phyloP scores from a whole-genome alignment of 192 early-diverging fungal genomes.

The Endogone sp. region DNA sequence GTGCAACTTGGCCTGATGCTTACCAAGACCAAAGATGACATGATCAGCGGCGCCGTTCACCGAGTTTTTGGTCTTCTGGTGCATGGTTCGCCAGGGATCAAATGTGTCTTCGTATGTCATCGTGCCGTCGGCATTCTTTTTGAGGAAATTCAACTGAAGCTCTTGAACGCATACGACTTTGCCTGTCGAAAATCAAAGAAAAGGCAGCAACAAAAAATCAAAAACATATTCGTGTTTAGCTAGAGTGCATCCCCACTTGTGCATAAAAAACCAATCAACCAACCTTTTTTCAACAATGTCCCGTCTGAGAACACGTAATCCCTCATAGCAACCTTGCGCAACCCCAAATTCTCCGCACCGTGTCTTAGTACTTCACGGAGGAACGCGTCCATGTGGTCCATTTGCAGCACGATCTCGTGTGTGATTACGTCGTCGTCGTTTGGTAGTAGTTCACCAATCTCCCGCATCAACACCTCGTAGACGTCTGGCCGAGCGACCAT shows the following conservation, averaged over 20 bases:
- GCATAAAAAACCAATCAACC: too few species aligned
- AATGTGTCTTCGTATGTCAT: too few species aligned
- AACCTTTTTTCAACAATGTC: conserved; percentile 15
- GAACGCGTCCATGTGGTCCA: conserved; percentile 17
- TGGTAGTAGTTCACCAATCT: conserved; percentile 14
- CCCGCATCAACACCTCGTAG: background rate
- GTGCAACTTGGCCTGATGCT: too few species aligned
- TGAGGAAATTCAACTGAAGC: conserved; percentile 19
- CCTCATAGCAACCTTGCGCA: conserved; percentile 15
- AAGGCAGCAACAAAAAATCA: background rate
- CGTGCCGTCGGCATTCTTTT: too few species aligned
- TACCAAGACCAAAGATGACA: too few species aligned
- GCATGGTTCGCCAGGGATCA: too few species aligned
- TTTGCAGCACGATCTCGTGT: conserved; percentile 12
- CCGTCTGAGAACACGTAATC: conserved; percentile 22
- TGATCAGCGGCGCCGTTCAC: too few species aligned
- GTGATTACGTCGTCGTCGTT: conserved; percentile 7
- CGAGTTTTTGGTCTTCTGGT: too few species aligned
- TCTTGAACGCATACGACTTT: conserved; percentile 9
- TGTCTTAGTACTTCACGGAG: conserved; percentile 20
- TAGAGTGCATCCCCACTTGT: too few species aligned
- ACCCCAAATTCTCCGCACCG: conserved; percentile 15
- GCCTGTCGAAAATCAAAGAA: background rate
- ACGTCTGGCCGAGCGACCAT: conserved; percentile 20
- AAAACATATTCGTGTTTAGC: too few species aligned